Evolutionary conservation across 306 rosid species (phyloP).

Genomic region (Prunus mira): DNA sequence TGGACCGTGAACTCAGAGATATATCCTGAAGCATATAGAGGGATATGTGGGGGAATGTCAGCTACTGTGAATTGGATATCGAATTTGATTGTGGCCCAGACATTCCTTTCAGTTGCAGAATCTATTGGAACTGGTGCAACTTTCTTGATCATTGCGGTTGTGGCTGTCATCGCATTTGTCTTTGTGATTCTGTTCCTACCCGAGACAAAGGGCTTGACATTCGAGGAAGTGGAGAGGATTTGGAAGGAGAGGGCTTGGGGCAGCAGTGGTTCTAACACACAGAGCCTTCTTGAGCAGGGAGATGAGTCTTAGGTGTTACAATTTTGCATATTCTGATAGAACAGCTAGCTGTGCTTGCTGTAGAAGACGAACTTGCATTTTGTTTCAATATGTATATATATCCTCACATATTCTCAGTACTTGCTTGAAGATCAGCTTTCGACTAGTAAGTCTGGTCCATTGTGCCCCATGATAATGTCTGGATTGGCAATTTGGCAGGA

Average conservation of each 20-base stretch:
- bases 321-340: neutral
- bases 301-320: slow-evolving; percentile 22
- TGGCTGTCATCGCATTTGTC: slow-evolving; percentile 56
- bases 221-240: slow-evolving; percentile 82
- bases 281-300: slow-evolving; percentile 47
- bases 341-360: neutral
- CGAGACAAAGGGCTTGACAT: slow-evolving; percentile 85
- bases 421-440: neutral
- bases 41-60: slow-evolving; percentile 89
- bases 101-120: slow-evolving; percentile 70
- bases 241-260: slow-evolving; percentile 90
- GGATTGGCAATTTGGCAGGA: neutral
- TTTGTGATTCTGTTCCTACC: slow-evolving; percentile 65
- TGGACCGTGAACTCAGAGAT: slow-evolving; percentile 95
- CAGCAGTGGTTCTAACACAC: slow-evolving; percentile 34
- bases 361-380: neutral
- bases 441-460: too few relatives aligned
- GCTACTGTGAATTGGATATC: slow-evolving; percentile 93
- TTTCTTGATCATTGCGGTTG: slow-evolving; percentile 64
- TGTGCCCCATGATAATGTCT: too few relatives aligned
- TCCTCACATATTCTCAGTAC: neutral
- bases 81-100: slow-evolving; percentile 70
- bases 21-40: slow-evolving; percentile 80
- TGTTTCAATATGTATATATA: neutral
- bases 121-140: slow-evolving; percentile 69